Conservation (phyloP, 306 rosid genomes). For the Cicer chorassanicum region DNA sequence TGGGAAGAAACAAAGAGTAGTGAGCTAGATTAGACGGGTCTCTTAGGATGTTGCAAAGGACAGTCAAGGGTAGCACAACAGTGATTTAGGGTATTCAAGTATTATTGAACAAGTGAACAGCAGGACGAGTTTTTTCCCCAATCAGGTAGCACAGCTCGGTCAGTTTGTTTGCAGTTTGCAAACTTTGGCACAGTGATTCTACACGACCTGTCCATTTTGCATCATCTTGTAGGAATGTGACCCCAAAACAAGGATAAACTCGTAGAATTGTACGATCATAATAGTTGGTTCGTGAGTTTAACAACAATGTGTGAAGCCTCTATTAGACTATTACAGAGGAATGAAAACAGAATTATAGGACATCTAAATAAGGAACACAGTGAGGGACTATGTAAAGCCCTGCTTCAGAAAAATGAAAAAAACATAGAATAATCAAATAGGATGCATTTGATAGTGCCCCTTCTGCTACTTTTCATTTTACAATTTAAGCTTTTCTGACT, state of each 20-base stretch:
- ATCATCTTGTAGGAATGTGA: not conserved
- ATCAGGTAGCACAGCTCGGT: not conserved
- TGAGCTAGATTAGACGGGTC: not conserved
- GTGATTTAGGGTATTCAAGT: not conserved
- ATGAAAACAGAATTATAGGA: conserved; percentile 4
- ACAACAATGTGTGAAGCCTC: conserved; percentile 11
- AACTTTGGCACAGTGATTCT: not conserved
- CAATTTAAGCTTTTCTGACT: not conserved
- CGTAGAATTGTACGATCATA: not conserved
- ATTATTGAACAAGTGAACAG: not conserved
- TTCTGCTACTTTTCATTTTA: conserved; percentile 18
- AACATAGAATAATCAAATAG: conserved; percentile 16
- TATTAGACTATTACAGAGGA: conserved; percentile 30
- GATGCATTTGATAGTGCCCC: conserved; percentile 7
- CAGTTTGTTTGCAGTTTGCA: not conserved
- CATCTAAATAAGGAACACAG: not conserved
- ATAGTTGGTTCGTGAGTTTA: not conserved
- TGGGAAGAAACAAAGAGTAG: not conserved
- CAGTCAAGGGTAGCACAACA: not conserved
- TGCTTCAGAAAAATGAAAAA: conserved; percentile 26
- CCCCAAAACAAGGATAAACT: not conserved
- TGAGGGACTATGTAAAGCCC: not conserved
- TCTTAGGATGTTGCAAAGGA: not conserved
- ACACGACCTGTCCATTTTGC: not conserved
- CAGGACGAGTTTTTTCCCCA: not conserved